Percentiles rank a stretch among this genome's conserved stretches.
These are phyloP conservation scores for Pseudocercospora cruenta DNA, from an alignment of 2,329 filamentous ascomycete species.

Conservation along the genomic window DNA sequence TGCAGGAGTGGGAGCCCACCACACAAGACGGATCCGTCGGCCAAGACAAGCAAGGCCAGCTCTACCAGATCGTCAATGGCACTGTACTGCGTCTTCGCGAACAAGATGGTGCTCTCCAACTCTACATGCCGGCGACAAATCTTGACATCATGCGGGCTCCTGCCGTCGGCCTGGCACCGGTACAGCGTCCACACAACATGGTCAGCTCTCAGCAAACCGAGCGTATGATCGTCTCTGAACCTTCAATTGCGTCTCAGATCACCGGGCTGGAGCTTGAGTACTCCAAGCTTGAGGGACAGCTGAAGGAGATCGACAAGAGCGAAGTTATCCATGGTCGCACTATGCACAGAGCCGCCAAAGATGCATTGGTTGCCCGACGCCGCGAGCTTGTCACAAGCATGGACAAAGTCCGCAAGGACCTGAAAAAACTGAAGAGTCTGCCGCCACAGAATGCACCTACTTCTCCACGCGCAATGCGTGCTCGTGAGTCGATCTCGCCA, in stretches of 20 bases:
- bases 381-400: conserved; percentile 38
- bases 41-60: conserved; percentile 40
- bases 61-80: conserved; percentile 44
- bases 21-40: conserved; percentile 42
- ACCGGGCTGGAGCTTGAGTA: conserved; percentile 42
- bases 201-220: background rate
- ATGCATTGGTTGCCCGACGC: conserved; percentile 39
- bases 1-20: conserved; percentile 29
- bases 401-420: conserved; percentile 41
- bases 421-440: conserved; percentile 39
- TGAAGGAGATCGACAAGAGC: conserved; percentile 42
- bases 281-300: conserved; percentile 41
- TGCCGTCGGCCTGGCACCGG: background rate
- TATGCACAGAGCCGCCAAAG: conserved; percentile 38
- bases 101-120: conserved; percentile 38
- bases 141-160: conserved; percentile 31
- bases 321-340: conserved; percentile 41
- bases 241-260: conserved; percentile 37
- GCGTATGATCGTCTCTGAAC: conserved; percentile 24
- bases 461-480: conserved; percentile 29
- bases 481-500: conserved; percentile 31
- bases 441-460: conserved; percentile 30
- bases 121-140: conserved; percentile 44
- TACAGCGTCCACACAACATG: background rate
- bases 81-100: conserved; percentile 39